A percentile compares a stretch with the other conserved stretches of the same genome.
phyloP scores from a whole-genome alignment of 495 filamentous ascomycete species.

The Mycothermus thermophilus region DNA sequence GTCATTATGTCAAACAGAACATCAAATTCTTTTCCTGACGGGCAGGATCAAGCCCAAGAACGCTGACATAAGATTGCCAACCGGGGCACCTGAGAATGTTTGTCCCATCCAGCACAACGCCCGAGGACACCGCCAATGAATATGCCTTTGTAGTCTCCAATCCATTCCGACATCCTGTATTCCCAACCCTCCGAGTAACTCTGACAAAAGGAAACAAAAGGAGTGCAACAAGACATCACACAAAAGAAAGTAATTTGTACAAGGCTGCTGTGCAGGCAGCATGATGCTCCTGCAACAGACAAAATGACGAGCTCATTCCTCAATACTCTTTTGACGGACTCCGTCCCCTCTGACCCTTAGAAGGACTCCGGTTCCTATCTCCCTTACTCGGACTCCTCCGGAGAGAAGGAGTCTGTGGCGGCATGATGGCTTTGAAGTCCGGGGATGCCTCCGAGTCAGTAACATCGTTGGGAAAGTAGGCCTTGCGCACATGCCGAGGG shows the following conservation, averaged over 20 bases:
- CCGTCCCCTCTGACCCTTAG: slow-evolving; percentile 18
- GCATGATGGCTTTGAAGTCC: slow-evolving; percentile 20
- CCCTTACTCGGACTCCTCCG: slow-evolving; percentile 32
- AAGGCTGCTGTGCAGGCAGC: neutral
- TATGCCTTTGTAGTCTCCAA: too few species aligned
- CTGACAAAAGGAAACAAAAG: neutral
- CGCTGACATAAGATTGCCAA: too few species aligned
- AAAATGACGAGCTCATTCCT: neutral
- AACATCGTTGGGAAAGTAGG: slow-evolving; percentile 21
- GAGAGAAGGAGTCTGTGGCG: slow-evolving; percentile 25
- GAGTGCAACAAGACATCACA: neutral
- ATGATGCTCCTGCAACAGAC: neutral
- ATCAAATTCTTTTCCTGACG: too few species aligned
- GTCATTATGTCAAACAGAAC: too few species aligned
- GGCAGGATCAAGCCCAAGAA: too few species aligned
- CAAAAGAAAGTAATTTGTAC: slow-evolving; percentile 1
- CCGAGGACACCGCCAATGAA: too few species aligned
- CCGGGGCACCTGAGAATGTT: too few species aligned
- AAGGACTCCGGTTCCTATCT: slow-evolving; percentile 29
- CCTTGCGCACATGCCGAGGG: slow-evolving; percentile 24
- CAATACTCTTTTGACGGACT: slow-evolving; percentile 30
- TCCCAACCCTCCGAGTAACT: neutral
- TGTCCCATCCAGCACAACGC: too few species aligned
- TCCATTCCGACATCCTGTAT: neutral
- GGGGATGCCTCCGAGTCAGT: slow-evolving; percentile 32